A percentile compares a stretch with the other conserved stretches of the same genome.
Conservation (phyloP, 805 yeast genomes). For the Myxozyma geophila region DNA sequence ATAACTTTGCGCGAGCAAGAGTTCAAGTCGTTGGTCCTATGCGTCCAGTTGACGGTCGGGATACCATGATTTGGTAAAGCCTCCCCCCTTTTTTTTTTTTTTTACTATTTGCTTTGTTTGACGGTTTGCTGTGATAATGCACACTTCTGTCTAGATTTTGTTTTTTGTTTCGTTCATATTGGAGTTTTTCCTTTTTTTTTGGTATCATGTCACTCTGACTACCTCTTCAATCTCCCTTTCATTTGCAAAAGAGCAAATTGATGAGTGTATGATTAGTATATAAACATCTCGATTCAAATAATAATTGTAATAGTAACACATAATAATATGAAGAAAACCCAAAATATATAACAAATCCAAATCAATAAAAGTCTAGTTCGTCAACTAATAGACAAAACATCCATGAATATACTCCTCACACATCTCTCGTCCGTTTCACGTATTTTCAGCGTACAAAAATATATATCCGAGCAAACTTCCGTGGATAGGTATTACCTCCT, state of each 20-base stretch:
- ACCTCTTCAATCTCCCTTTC: too few species aligned
- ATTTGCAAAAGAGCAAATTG: neutral
- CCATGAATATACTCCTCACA: too few species aligned
- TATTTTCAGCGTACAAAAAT: too few species aligned
- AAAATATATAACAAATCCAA: neutral
- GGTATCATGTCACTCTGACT: neutral
- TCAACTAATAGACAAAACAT: too few species aligned
- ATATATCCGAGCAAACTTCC: too few species aligned
- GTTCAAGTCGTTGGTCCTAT: conserved; percentile 15
- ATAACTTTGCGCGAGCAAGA: conserved; percentile 5
- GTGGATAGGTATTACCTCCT: too few species aligned
- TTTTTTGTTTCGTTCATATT: neutral
- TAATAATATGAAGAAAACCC: neutral
- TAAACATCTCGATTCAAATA: neutral
- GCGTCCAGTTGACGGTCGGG: conserved; percentile 29
- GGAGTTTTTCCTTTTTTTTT: neutral
- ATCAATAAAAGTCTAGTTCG: too few species aligned
- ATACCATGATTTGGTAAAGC: conserved; percentile 27
- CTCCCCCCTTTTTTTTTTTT: too few species aligned
- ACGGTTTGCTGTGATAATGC: neutral
- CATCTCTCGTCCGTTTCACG: too few species aligned
- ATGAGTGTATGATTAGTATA: neutral
- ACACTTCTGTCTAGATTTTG: neutral
- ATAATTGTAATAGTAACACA: neutral
- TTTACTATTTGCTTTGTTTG: too few species aligned